phyloP scores from a whole-genome alignment of 345 rosid species.

The Eucalyptus globulus region DNA sequence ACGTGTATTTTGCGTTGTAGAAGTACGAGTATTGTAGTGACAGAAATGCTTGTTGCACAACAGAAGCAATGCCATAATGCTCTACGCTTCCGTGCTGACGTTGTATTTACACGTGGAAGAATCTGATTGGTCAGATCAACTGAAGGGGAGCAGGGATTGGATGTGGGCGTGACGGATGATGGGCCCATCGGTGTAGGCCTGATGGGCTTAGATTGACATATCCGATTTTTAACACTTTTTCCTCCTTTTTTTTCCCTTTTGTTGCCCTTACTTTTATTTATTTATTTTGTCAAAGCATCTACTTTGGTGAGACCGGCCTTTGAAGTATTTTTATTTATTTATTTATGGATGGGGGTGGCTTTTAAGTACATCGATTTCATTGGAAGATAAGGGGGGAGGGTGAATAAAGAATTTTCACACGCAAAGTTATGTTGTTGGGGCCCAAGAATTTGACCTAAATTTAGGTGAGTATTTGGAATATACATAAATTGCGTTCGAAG shows the following conservation, averaged over 20 bases:
- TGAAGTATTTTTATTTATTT: neutral
- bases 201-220: neutral
- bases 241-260: neutral
- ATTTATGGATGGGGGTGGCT: neutral
- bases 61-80: neutral
- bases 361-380: neutral
- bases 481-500: neutral
- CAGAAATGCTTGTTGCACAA: neutral
- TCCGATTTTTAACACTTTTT: neutral
- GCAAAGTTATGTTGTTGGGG: neutral
- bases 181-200: neutral
- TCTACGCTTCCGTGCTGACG: fast-evolving
- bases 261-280: neutral
- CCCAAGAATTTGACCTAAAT: neutral
- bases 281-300: neutral
- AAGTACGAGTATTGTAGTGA: neutral
- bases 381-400: neutral
- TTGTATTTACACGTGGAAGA: neutral
- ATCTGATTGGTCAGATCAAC: neutral
- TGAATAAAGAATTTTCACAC: neutral
- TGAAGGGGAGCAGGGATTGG: neutral
- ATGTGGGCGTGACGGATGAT: neutral
- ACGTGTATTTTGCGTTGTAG: neutral
- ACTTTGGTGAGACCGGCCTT: neutral
- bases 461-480: neutral